These are phyloP conservation scores for Sugiyamaella floridensis DNA, from an alignment of 805 yeast species.

Conservation along the genomic window DNA sequence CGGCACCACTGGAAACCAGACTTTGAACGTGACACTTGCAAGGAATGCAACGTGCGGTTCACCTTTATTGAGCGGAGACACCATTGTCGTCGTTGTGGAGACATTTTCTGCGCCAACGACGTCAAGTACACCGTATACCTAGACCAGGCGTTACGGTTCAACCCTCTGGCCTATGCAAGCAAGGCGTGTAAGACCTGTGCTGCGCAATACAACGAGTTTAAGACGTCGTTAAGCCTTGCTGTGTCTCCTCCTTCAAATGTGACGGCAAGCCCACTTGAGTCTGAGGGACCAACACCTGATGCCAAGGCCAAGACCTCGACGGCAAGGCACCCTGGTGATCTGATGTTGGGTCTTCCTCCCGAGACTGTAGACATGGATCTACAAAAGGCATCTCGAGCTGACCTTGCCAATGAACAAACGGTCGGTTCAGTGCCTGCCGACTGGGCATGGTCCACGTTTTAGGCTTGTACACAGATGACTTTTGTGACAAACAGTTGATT, in stretches of 20 bases:
- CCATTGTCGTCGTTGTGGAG: slow-evolving; percentile 83
- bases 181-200: slow-evolving; percentile 68
- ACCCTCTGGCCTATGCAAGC: slow-evolving; percentile 57
- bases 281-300: background rate
- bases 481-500: background rate
- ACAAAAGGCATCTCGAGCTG: background rate
- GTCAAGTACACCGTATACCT: slow-evolving; percentile 47
- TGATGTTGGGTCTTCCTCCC: background rate
- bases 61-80: slow-evolving; percentile 74
- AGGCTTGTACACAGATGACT: too few species aligned
- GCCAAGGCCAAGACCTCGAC: background rate
- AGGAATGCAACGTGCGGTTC: slow-evolving; percentile 59
- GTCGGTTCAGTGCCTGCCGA: slow-evolving; percentile 59
- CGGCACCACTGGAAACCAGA: slow-evolving; percentile 52
- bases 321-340: background rate
- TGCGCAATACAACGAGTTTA: slow-evolving; percentile 38
- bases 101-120: slow-evolving; percentile 67
- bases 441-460: slow-evolving; percentile 77
- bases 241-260: background rate
- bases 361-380: background rate
- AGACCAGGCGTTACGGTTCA: slow-evolving; percentile 46
- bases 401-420: slow-evolving; percentile 22
- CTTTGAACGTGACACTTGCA: slow-evolving; percentile 54
- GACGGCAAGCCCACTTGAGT: background rate
- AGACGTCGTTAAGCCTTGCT: background rate